These are phyloP conservation scores for Arachnopeziza araneosa DNA, from an alignment of 2,329 filamentous ascomycete genomes.

Conservation along the genomic window DNA sequence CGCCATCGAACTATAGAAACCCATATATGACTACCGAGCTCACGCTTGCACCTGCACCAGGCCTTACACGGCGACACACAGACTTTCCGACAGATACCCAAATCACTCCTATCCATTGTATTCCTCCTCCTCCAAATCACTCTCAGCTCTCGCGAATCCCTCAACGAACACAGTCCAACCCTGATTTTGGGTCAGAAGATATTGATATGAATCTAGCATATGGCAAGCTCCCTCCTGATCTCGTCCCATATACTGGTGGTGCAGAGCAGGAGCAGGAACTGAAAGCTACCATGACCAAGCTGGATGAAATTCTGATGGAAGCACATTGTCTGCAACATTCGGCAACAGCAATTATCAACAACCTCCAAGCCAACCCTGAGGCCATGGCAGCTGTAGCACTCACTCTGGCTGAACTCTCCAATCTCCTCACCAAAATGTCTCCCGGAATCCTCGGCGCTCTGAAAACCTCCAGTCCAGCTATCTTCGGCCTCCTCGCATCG, in stretches of 20 bases:
- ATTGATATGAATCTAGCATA: constrained; percentile 93
- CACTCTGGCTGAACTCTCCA: constrained; percentile 85
- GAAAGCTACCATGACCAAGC: constrained; percentile 63
- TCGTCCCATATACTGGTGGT: constrained; percentile 30
- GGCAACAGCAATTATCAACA: constrained; percentile 74
- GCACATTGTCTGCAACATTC: constrained; percentile 84
- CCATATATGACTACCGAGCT: constrained; percentile 13
- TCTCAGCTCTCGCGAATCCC: constrained; percentile 11
- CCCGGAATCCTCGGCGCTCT: constrained; percentile 71
- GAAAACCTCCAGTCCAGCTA: constrained; percentile 76
- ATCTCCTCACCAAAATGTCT: constrained; percentile 74
- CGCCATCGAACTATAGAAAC: background rate
- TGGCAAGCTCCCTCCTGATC: constrained; percentile 70
- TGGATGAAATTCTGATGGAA: constrained; percentile 77
- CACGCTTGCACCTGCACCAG: constrained; percentile 11
- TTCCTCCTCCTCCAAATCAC: constrained; percentile 18
- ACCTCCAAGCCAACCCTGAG: constrained; percentile 77
- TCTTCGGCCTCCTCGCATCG: constrained; percentile 79
- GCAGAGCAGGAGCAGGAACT: constrained; percentile 48
- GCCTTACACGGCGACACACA: constrained; percentile 24
- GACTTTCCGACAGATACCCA: constrained; percentile 14
- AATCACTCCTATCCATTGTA: background rate
- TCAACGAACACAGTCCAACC: constrained; percentile 21
- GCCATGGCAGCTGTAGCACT: constrained; percentile 91
- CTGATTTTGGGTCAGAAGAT: constrained; percentile 33